phyloP scores from a whole-genome alignment of 1,284 basidiomycete species.

The Hortiboletus rubellus region DNA sequence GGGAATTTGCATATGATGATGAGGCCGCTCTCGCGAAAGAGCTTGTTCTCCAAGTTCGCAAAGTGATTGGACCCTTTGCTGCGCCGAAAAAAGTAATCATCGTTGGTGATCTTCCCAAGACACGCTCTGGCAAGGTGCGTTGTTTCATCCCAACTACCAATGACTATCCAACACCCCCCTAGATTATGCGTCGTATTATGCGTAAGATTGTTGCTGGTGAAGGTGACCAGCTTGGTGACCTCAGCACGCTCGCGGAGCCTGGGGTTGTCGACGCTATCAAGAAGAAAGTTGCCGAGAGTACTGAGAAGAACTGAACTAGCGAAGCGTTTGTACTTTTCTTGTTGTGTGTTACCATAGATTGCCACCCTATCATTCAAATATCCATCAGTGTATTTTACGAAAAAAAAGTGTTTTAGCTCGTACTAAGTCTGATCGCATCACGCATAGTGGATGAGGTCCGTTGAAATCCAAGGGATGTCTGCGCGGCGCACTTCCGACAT shows the following conservation, averaged over 20 bases:
- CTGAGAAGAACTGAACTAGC: constrained; percentile 20
- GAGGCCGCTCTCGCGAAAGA: constrained; percentile 82
- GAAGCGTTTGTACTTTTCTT: neutral
- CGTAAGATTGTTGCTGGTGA: constrained; percentile 95
- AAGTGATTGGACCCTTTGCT: constrained; percentile 95
- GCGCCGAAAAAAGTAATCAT: constrained; percentile 92
- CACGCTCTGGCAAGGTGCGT: constrained; percentile 89
- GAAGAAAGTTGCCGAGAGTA: constrained; percentile 58
- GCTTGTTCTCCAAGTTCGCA: constrained; percentile 91
- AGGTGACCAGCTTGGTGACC: constrained; percentile 90
- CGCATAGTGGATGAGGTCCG: too few species aligned
- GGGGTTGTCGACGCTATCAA: constrained; percentile 81
- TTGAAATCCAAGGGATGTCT: neutral
- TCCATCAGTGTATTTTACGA: constrained; percentile 4
- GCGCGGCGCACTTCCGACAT: too few species aligned
- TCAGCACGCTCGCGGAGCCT: constrained; percentile 89
- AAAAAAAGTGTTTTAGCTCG: neutral
- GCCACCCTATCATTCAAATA: neutral
- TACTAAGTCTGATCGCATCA: neutral
- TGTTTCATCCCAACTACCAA: neutral
- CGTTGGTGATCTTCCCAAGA: constrained; percentile 91
- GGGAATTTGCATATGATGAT: constrained; percentile 83
- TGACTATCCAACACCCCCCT: neutral
- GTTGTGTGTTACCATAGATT: neutral
- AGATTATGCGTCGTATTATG: constrained; percentile 93